Conservation (phyloP, 352 stramenopile genomes). For the Chrysophaeum taylorii region DNA sequence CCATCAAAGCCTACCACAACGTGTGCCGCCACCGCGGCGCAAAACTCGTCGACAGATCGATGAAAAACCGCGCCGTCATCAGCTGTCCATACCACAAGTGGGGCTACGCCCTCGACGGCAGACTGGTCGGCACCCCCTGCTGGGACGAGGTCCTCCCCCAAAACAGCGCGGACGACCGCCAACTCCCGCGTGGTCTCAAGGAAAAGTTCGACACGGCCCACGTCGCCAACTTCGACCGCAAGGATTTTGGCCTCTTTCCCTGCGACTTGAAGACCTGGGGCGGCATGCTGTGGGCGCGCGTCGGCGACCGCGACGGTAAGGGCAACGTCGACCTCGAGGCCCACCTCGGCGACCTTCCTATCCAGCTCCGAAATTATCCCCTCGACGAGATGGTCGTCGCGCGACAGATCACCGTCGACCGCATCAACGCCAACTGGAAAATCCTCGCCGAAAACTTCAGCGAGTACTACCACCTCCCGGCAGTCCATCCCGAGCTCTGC, state of each 20-base stretch:
- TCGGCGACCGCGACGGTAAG: not conserved
- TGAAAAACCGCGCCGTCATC: constrained; percentile 22
- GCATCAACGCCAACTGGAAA: constrained; percentile 29
- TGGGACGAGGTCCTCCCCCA: constrained; percentile 18
- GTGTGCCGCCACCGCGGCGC: too few species aligned
- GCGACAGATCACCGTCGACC: constrained; percentile 8
- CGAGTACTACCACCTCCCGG: constrained; percentile 34
- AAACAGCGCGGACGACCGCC: not conserved
- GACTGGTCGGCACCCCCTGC: constrained; percentile 28
- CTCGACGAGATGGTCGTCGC: constrained; percentile 24
- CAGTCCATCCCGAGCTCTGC: constrained; percentile 26
- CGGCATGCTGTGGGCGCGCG: constrained; percentile 26
- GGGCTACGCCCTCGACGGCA: constrained; percentile 31
- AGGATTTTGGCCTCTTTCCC: constrained; percentile 27
- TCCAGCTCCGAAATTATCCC: constrained; percentile 22
- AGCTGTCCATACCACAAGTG: constrained; percentile 33
- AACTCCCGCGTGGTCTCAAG: not conserved
- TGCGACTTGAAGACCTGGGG: constrained; percentile 26
- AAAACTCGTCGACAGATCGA: not conserved
- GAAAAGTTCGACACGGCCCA: constrained; percentile 25
- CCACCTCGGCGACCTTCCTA: constrained; percentile 25
- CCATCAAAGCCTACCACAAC: too few species aligned
- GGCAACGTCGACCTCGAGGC: not conserved
- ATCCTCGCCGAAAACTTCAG: constrained; percentile 33
- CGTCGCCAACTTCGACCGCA: constrained; percentile 32